A percentile compares a stretch with the other conserved stretches of the same genome.
These are phyloP conservation scores for Prillingera fragicola DNA, from an alignment of 1,284 basidiomycete species.

Conservation along the genomic window DNA sequence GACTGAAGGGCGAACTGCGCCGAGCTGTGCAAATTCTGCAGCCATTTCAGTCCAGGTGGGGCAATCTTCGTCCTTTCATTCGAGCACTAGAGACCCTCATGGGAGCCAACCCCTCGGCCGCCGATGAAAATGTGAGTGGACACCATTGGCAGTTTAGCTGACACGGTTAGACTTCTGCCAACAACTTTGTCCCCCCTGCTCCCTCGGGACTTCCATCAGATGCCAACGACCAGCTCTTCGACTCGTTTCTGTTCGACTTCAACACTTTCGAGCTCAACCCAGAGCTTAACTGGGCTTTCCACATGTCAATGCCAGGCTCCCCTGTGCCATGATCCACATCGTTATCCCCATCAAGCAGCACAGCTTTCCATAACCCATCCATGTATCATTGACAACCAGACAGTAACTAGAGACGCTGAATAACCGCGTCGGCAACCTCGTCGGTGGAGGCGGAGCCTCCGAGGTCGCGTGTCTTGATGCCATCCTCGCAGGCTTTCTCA, in stretches of 20 bases:
- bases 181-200: no score
- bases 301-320: conserved; percentile 10
- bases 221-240: conserved; percentile 4
- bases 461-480: conserved; percentile 32
- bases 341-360: no score
- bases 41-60: conserved; percentile 8
- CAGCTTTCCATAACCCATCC: no score
- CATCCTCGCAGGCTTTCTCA: no score
- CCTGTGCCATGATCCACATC: no score
- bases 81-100: conserved; percentile 7
- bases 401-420: conserved; percentile 12
- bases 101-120: not conserved
- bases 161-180: no score
- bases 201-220: no score
- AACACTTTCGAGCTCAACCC: conserved; percentile 16
- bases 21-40: conserved; percentile 5
- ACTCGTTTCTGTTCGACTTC: conserved; percentile 16
- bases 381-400: no score
- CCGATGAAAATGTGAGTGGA: not conserved
- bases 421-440: conserved; percentile 34
- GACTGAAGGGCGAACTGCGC: conserved; percentile 1
- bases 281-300: conserved; percentile 12
- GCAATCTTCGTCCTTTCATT: conserved; percentile 9
- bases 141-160: no score
- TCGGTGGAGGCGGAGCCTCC: conserved; percentile 29